A percentile compares a stretch with the other conserved stretches of the same genome.
These are phyloP conservation scores for Miscanthus lutarioriparius DNA, from an alignment of 176 grass and related monocot species.

Conservation along the genomic window DNA sequence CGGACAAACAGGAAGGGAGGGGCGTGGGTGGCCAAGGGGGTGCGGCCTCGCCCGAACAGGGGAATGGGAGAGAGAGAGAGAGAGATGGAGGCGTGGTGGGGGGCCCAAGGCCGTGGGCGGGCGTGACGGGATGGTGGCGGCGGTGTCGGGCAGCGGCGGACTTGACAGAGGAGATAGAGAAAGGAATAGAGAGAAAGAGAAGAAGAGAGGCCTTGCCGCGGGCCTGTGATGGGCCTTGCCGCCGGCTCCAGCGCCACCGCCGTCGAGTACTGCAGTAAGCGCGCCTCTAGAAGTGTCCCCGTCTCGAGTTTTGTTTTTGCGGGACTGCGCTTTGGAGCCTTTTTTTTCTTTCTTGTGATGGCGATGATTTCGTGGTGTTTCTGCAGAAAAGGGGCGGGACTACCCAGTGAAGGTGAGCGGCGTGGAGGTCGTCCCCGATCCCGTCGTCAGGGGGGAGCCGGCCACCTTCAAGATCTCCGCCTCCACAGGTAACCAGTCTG, in stretches of 20 bases:
- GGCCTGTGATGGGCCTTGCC: no score
- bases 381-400: slow-evolving; percentile 46
- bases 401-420: slow-evolving; percentile 71
- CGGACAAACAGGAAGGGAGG: no score
- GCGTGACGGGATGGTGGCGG: no score
- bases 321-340: not conserved
- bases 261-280: slow-evolving; percentile 60
- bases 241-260: slow-evolving; percentile 32
- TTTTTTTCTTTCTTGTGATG: not conserved
- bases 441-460: slow-evolving; percentile 55
- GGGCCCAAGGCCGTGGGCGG: no score
- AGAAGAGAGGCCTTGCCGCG: no score
- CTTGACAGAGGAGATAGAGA: no score
- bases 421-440: slow-evolving; percentile 68
- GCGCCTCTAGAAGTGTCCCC: not conserved
- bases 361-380: not conserved
- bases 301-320: not conserved
- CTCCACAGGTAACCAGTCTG: slow-evolving; percentile 55
- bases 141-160: no score
- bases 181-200: no score
- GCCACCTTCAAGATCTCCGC: slow-evolving; percentile 80
- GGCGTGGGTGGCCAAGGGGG: no score
- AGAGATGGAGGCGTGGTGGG: no score
- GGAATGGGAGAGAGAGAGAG: no score
- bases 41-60: no score